Percentiles rank a stretch among this genome's conserved stretches.
phyloP scores from a whole-genome alignment of 257 asterid genomes.

The Misopates orontium region DNA sequence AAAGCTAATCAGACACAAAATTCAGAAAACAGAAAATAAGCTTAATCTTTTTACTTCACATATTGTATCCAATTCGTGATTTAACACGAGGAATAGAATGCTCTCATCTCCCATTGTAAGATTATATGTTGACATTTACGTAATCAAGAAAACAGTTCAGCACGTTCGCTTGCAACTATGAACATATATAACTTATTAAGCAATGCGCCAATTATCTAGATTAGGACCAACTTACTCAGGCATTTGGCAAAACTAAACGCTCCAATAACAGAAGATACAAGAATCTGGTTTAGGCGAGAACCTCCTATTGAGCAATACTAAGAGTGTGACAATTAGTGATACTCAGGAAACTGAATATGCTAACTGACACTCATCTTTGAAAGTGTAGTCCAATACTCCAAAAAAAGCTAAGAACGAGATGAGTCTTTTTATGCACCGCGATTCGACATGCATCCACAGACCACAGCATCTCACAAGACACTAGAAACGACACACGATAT shows the following conservation, averaged over 20 bases:
- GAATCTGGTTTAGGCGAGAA: slow-evolving; percentile 4
- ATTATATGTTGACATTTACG: background rate
- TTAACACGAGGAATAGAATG: background rate
- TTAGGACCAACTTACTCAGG: background rate
- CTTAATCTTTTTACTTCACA: background rate
- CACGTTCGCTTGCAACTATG: too few relatives aligned
- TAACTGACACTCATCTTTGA: background rate
- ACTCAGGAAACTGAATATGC: slow-evolving; percentile 1
- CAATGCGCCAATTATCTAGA: background rate
- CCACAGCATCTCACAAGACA: too few relatives aligned
- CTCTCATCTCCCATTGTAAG: background rate
- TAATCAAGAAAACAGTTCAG: background rate
- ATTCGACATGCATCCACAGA: too few relatives aligned
- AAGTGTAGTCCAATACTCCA: background rate
- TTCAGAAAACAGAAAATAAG: background rate
- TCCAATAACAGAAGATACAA: slow-evolving; percentile 10
- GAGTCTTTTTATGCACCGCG: too few relatives aligned
- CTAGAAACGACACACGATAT: too few relatives aligned
- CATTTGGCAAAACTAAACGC: background rate
- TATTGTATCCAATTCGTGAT: background rate
- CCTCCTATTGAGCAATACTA: background rate
- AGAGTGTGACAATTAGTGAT: background rate
- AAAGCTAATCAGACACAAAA: background rate
- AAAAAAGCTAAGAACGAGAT: too few relatives aligned
- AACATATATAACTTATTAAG: background rate